These are phyloP conservation scores for Globisporangium barbulae DNA, from an alignment of 352 stramenopile genomes.

Conservation along the genomic window DNA sequence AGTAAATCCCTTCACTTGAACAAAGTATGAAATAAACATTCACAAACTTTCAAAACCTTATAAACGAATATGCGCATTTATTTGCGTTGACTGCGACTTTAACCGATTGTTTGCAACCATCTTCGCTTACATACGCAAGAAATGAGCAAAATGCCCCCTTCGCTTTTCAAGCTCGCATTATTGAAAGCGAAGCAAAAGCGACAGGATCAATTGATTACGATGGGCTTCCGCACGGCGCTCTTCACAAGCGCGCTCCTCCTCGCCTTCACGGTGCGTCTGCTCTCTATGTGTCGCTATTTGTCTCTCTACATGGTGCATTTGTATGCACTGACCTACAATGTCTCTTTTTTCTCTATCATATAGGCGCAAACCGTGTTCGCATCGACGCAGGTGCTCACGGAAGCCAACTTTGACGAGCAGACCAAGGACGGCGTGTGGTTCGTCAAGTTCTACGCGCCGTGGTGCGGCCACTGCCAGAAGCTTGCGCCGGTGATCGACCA, in stretches of 20 bases:
- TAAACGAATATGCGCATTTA: too few species aligned
- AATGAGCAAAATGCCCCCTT: not conserved
- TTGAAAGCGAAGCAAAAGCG: conserved; percentile 8
- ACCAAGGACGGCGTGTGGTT: conserved; percentile 62
- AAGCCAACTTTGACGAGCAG: conserved; percentile 57
- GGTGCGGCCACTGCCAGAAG: conserved; percentile 85
- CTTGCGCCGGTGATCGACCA: conserved; percentile 63
- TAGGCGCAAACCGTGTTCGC: conserved; percentile 23
- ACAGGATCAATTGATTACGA: conserved; percentile 6
- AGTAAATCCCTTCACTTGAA: too few species aligned
- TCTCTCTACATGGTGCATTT: not conserved
- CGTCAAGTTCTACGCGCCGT: conserved; percentile 85
- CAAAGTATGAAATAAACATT: too few species aligned
- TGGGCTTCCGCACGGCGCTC: conserved; percentile 26
- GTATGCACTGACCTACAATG: not conserved
- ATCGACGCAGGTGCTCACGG: conserved; percentile 32
- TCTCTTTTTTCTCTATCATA: not conserved
- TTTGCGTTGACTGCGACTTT: too few species aligned
- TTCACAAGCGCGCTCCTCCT: conserved; percentile 18
- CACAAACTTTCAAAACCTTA: too few species aligned
- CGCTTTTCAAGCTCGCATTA: conserved; percentile 7
- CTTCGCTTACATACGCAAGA: not conserved
- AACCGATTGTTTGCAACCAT: too few species aligned
- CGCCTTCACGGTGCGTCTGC: conserved; percentile 19
- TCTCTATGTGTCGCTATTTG: not conserved